Conservation (phyloP, 768 basidiomycete species). For the Xanthoconium stramineum region DNA sequence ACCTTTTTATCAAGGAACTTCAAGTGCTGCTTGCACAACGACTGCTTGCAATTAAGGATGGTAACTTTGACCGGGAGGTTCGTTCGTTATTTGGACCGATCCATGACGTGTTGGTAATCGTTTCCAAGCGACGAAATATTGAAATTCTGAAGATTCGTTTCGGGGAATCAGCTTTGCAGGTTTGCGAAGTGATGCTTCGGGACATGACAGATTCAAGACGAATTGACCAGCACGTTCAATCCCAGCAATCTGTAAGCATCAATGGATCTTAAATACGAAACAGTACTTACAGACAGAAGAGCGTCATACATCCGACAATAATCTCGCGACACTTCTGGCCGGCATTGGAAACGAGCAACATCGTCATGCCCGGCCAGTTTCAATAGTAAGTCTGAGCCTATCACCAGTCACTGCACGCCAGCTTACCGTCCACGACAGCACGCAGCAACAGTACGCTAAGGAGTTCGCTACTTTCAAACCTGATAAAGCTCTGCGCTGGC, state of each 20-base stretch:
- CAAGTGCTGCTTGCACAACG: slow-evolving; percentile 89
- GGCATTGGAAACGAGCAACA: slow-evolving; percentile 63
- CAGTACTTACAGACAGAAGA: slow-evolving; percentile 37
- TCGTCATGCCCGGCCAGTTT: slow-evolving; percentile 85
- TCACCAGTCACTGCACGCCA: neutral
- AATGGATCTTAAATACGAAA: neutral
- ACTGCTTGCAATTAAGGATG: slow-evolving; percentile 75
- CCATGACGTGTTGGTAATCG: neutral
- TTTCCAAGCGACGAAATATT: slow-evolving; percentile 75
- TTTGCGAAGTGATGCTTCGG: slow-evolving; percentile 97
- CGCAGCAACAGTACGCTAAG: slow-evolving; percentile 72
- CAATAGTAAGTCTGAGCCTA: slow-evolving; percentile 61
- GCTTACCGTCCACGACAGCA: slow-evolving; percentile 37
- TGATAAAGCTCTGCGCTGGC: slow-evolving; percentile 86
- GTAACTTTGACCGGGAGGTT: slow-evolving; percentile 70
- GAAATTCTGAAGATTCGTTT: slow-evolving; percentile 96
- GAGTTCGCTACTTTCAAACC: slow-evolving; percentile 85
- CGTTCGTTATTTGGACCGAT: neutral
- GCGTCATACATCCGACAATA: slow-evolving; percentile 80
- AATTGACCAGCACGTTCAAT: slow-evolving; percentile 84
- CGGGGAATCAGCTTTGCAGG: slow-evolving; percentile 87
- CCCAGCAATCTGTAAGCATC: slow-evolving; percentile 56
- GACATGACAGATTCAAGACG: slow-evolving; percentile 95
- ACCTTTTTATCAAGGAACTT: slow-evolving; percentile 93
- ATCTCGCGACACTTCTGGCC: slow-evolving; percentile 98